These are phyloP conservation scores for Thinopyrum elongatum DNA, from an alignment of 176 grass and related monocot species.

Conservation along the genomic window DNA sequence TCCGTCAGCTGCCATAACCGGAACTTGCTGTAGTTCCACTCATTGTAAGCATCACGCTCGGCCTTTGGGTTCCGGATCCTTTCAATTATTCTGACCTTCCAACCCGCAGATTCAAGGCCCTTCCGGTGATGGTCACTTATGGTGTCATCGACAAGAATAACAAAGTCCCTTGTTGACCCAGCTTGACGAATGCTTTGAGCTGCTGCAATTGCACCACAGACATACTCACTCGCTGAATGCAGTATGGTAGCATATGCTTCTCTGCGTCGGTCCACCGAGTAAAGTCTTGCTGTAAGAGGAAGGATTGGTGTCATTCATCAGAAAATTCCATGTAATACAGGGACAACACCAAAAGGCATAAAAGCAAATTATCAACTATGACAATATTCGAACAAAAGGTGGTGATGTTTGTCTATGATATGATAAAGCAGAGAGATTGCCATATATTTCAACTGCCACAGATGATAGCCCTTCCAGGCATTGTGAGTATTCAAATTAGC, in stretches of 20 bases:
- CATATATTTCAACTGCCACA: not conserved
- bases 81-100: slow-evolving; percentile 84
- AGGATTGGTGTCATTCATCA: slow-evolving; percentile 5
- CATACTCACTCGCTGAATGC: slow-evolving; percentile 84
- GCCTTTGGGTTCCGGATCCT: slow-evolving; percentile 95
- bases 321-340: not conserved
- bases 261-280: slow-evolving; percentile 55
- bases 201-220: slow-evolving; percentile 86
- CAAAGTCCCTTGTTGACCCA: slow-evolving; percentile 81
- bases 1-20: slow-evolving; percentile 95
- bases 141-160: slow-evolving; percentile 80
- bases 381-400: not conserved
- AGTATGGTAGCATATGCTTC: slow-evolving; percentile 92
- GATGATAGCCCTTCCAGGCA: not conserved
- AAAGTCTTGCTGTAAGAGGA: slow-evolving; percentile 60
- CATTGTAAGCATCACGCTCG: slow-evolving; percentile 84
- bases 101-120: slow-evolving; percentile 76
- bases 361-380: not conserved
- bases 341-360: not conserved
- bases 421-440: not conserved
- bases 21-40: slow-evolving; percentile 99
- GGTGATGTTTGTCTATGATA: not conserved
- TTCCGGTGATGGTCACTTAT: slow-evolving; percentile 64
- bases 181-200: slow-evolving; percentile 92
- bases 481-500: not conserved